A percentile compares a stretch with the other conserved stretches of the same genome.
Conservation (phyloP, 1,284 basidiomycete species). For the Ganoderma resinaceum region DNA sequence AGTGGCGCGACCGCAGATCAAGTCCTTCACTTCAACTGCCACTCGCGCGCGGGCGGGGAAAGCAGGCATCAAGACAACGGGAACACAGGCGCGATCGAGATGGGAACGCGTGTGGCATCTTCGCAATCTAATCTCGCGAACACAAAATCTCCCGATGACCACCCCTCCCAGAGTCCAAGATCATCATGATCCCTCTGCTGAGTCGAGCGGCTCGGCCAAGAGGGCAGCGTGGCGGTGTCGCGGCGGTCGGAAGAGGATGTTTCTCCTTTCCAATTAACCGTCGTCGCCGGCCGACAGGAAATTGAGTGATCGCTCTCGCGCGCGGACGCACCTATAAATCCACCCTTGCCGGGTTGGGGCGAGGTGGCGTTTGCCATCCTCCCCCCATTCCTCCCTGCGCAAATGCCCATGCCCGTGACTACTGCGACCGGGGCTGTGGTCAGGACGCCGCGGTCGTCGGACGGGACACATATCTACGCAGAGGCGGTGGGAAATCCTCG, state of each 20-base stretch:
- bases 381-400: neutral
- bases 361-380: neutral
- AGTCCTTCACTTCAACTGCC: neutral
- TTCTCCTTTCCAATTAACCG: slow-evolving; percentile 18
- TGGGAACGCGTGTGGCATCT: slow-evolving; percentile 9
- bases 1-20: neutral
- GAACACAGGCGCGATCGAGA: slow-evolving; percentile 12
- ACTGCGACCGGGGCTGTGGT: slow-evolving; percentile 14
- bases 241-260: slow-evolving; percentile 14
- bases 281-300: slow-evolving; percentile 14
- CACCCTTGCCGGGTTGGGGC: neutral
- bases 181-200: neutral
- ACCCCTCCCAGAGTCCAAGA: neutral
- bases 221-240: slow-evolving; percentile 23
- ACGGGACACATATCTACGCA: slow-evolving; percentile 37
- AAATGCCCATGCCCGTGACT: slow-evolving; percentile 15
- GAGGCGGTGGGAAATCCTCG: slow-evolving; percentile 46
- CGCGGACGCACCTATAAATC: slow-evolving; percentile 21
- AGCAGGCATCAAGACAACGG: neutral
- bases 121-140: slow-evolving; percentile 16
- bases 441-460: slow-evolving; percentile 31
- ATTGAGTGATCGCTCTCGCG: slow-evolving; percentile 26
- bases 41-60: neutral
- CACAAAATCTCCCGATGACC: slow-evolving; percentile 29
- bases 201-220: neutral